phyloP scores from a whole-genome alignment of 192 early-diverging fungal genomes.

The Gamsiella multidivaricata region DNA sequence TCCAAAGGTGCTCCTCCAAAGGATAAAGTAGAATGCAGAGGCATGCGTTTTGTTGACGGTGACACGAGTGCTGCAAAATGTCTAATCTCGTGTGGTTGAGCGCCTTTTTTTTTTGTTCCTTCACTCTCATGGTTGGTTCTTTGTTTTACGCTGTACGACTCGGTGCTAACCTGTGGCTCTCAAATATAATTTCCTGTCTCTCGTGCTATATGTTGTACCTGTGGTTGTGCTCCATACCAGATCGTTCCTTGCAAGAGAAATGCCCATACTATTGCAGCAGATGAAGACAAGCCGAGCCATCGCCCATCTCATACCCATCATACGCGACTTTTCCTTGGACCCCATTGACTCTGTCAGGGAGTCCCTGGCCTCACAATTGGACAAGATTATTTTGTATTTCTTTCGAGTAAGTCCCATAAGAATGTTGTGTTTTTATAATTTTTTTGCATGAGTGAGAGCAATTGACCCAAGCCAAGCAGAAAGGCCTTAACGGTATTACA shows the following conservation, averaged over 20 bases:
- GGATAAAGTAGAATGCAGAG: no score
- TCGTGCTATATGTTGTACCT: neutral
- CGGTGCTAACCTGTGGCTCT: constrained; percentile 24
- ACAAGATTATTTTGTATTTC: constrained; percentile 47
- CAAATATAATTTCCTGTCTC: constrained; percentile 12
- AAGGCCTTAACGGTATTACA: no score
- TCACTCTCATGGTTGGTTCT: neutral
- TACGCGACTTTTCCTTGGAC: constrained; percentile 38
- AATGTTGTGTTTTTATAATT: no score
- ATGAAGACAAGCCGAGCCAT: constrained; percentile 32
- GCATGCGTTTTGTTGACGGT: constrained; percentile 14
- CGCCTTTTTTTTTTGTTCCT: neutral
- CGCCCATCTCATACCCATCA: constrained; percentile 26
- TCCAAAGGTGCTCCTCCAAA: constrained; percentile 22
- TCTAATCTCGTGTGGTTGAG: constrained; percentile 11
- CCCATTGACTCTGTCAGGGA: constrained; percentile 35
- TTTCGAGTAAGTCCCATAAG: constrained; percentile 16
- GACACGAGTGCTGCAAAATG: neutral
- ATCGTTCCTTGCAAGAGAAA: constrained; percentile 35
- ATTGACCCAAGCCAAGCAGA: no score
- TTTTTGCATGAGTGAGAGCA: no score
- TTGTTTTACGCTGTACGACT: neutral
- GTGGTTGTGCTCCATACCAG: neutral
- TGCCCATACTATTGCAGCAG: constrained; percentile 20
- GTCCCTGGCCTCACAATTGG: constrained; percentile 35